Evolutionary conservation across 257 asterid genomes (phyloP), one percentile per base, ranked within the genome.

Genomic region (Coffea eugenioides): DNA sequence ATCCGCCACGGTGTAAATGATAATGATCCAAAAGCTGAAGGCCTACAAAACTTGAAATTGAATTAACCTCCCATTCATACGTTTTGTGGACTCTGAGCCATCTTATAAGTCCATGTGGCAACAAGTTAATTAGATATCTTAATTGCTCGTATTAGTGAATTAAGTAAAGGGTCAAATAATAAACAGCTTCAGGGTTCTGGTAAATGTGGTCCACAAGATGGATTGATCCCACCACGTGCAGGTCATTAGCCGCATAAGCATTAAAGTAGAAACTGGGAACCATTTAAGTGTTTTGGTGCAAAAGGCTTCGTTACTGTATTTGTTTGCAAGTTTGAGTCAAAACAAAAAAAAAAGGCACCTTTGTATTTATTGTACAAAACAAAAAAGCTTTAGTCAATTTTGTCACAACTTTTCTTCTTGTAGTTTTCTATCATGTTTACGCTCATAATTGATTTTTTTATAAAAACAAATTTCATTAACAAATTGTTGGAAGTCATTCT

Each of bases 161-260:
- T 4, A 46, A 46, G 11, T 6, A 6, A 6, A 65, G 8, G 27
- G 54, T 41, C 61, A 62, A 64, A 34, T 56, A 39, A 78, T 7
- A 54, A 66, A 56, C 72, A 57, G 62, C 72, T 39, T 69, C 54
- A 51, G 11, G 31, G 57, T 12, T n/a, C 25, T 6, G 61, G 6
- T 6, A 15, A 54, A 77, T 4, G 18, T 66, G 75, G 77, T 57
- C 84, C 80, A 81, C 57, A 69, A 75, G 69, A 16, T 15, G 71
- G 65, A 75, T 61, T 61, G 73, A 81, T 81, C 80, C 74, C 77
- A 76, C 77, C 84, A 81, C 76, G 79, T 81, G 84, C 73, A 45
- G 69, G 80, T 69, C 66, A 45, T 69, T 75, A 57, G 41, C 34
- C 67, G 39, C 73, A 27, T 69, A 69, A 81, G n/a, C 73, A 69